These are phyloP conservation scores for Angomonas desouzai DNA, from an alignment of 208 protist species.

Conservation along the genomic window DNA sequence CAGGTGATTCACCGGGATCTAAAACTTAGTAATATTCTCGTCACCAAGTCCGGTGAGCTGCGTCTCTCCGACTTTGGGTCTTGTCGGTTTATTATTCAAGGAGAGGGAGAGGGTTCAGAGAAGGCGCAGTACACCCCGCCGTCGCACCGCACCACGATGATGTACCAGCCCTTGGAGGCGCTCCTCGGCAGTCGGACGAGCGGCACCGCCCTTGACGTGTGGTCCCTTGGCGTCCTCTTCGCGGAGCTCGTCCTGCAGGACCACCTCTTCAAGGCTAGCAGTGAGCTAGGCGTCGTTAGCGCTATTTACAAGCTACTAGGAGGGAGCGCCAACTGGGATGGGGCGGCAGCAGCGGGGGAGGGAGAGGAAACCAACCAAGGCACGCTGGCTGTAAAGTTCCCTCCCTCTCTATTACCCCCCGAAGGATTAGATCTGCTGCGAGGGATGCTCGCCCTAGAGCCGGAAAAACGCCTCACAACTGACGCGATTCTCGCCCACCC, in stretches of 20 bases:
- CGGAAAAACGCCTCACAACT: conserved; percentile 48
- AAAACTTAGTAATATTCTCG: conserved; percentile 87
- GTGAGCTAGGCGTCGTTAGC: conserved; percentile 76
- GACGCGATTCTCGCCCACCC: conserved; percentile 60
- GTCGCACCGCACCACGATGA: conserved; percentile 76
- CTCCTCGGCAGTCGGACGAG: conserved; percentile 64
- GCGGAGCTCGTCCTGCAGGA: conserved; percentile 76
- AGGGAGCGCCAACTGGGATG: not conserved
- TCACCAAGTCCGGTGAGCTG: conserved; percentile 52
- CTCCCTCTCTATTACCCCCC: conserved; percentile 29
- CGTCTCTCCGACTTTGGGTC: conserved; percentile 88
- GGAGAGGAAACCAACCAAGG: conserved; percentile 14
- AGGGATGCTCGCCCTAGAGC: conserved; percentile 55
- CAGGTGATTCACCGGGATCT: conserved; percentile 82
- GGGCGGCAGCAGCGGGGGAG: not conserved
- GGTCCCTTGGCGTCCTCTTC: conserved; percentile 83
- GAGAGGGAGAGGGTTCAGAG: not conserved
- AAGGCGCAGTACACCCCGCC: conserved; percentile 49
- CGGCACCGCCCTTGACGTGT: conserved; percentile 72
- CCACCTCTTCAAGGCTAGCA: conserved; percentile 58
- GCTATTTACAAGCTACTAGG: conserved; percentile 83
- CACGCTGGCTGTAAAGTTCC: conserved; percentile 67
- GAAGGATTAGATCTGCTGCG: conserved; percentile 70
- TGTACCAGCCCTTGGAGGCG: conserved; percentile 81
- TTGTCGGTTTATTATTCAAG: conserved; percentile 43